Evolutionary conservation across 73 alveolate genomes (phyloP).

Genomic region (Durusdinium trenchii): DNA sequence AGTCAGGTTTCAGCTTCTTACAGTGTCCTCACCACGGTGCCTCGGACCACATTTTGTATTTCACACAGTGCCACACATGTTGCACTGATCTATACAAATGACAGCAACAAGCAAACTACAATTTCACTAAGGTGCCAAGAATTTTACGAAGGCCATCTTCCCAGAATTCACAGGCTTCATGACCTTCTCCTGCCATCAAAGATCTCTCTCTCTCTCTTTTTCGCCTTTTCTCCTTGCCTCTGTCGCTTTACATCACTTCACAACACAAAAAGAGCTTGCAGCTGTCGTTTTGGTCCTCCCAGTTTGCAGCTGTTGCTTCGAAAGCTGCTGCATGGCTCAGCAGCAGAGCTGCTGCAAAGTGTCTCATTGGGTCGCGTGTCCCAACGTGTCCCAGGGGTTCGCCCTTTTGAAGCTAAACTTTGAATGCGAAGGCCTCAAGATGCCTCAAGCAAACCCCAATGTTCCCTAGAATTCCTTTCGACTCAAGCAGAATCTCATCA

Average conservation of each 20-base stretch:
- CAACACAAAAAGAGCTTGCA: neutral
- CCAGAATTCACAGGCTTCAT: constrained; percentile 54
- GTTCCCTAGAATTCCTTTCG: neutral
- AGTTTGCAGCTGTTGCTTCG: constrained; percentile 51
- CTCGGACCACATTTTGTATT: too few relatives aligned
- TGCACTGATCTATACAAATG: too few relatives aligned
- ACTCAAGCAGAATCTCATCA: neutral
- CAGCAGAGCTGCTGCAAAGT: neutral
- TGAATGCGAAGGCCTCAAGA: neutral
- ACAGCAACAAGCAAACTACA: too few relatives aligned
- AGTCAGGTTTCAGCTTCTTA: constrained; percentile 84
- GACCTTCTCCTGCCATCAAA: constrained; percentile 52
- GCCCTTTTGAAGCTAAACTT: too few relatives aligned
- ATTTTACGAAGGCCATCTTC: constrained; percentile 74
- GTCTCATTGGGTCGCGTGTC: neutral
- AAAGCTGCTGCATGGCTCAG: neutral
- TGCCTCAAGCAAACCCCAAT: neutral
- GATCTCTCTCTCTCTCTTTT: neutral
- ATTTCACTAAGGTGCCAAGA: constrained; percentile 30
- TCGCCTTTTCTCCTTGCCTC: neutral
- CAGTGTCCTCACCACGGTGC: constrained; percentile 69
- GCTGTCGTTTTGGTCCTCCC: neutral
- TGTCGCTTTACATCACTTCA: neutral
- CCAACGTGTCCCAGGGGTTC: too few relatives aligned
- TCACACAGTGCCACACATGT: too few relatives aligned